Percentiles rank a stretch among this genome's conserved stretches.
phyloP scores from a whole-genome alignment of 306 rosid genomes.

The Cicer chorassanicum region DNA sequence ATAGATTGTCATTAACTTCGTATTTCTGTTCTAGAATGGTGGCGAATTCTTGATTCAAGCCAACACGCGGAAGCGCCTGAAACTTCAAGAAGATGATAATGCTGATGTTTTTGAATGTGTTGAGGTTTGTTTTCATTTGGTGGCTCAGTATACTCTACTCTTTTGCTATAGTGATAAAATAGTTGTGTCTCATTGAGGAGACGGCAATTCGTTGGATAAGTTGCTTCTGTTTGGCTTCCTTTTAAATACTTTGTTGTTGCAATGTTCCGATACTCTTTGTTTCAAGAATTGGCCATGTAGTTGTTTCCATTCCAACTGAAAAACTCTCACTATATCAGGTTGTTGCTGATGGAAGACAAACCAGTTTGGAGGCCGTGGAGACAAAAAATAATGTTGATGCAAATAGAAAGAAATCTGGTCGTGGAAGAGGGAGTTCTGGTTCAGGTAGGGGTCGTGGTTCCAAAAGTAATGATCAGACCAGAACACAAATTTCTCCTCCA shows the following conservation, averaged over 20 bases:
- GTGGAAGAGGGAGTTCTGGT: slow-evolving; percentile 82
- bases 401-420: slow-evolving; percentile 79
- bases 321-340: slow-evolving; percentile 54
- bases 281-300: slow-evolving; percentile 14
- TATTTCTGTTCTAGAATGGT: slow-evolving; percentile 54
- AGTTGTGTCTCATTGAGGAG: slow-evolving; percentile 24
- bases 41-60: slow-evolving; percentile 89
- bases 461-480: slow-evolving; percentile 72
- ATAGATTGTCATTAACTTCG: slow-evolving; percentile 9
- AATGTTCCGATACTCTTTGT: slow-evolving; percentile 22
- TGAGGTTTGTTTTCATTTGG: slow-evolving; percentile 67
- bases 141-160: slow-evolving; percentile 15
- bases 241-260: slow-evolving; percentile 11
- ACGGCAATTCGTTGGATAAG: neutral
- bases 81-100: slow-evolving; percentile 60
- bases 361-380: slow-evolving; percentile 62
- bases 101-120: slow-evolving; percentile 59
- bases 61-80: slow-evolving; percentile 81
- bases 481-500: slow-evolving; percentile 57
- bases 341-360: slow-evolving; percentile 66
- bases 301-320: slow-evolving; percentile 38
- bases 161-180: neutral
- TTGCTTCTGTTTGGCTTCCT: slow-evolving; percentile 19
- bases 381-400: slow-evolving; percentile 61
- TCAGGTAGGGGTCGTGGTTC: slow-evolving; percentile 89